Evolutionary conservation across 2,329 filamentous ascomycete genomes (phyloP), one percentile per base, ranked within the genome.

Genomic region (Fusarium sp.): DNA sequence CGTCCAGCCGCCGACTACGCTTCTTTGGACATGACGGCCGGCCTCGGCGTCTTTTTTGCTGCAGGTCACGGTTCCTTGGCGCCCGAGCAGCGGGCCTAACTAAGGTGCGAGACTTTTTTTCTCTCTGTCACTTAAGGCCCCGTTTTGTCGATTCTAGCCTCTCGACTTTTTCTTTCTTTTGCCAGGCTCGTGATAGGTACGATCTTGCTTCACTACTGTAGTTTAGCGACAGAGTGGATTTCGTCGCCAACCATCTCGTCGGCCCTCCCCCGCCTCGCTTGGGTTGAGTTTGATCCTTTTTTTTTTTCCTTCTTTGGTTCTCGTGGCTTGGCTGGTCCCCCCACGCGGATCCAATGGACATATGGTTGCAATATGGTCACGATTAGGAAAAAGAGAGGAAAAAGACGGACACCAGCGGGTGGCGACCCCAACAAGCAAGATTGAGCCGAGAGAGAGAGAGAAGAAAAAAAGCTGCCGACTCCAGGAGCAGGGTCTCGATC

Each of bases 131-230:
- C 19, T 19, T 13, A 42, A 33, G 19, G 40, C 55, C 60, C 50
- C 34, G 21, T 69, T 44, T 33, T 26, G 22, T 21, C 46, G 46
- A 31, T 28, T 62, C 42, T 55, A 52, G 54, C 45, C 47, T 36
- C 59, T 50, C 22, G 22, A 7, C 14, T 57, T 54, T 61, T 52
- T 19, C 39, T 45, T 38, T 51, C 7, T 19, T 50, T 67, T 69
- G 39, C 56, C 33, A 28, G 44, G 57, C 53, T 54, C 47, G 21
- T 69, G 66, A 69, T 69, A 69, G 66, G 66, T 51, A 65, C 45
- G 49, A 58, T 58, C 38, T 49, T 53, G 39, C 51, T 49, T 62
- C 52, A 51, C 47, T 52, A 54, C 40, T 52, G 19, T 40, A 24
- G 40, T 24, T 66, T 43, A 36, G 26, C 34, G 33, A 57, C 24